phyloP scores from a whole-genome alignment of 75 land plant species.

The Gnetum montanum region DNA sequence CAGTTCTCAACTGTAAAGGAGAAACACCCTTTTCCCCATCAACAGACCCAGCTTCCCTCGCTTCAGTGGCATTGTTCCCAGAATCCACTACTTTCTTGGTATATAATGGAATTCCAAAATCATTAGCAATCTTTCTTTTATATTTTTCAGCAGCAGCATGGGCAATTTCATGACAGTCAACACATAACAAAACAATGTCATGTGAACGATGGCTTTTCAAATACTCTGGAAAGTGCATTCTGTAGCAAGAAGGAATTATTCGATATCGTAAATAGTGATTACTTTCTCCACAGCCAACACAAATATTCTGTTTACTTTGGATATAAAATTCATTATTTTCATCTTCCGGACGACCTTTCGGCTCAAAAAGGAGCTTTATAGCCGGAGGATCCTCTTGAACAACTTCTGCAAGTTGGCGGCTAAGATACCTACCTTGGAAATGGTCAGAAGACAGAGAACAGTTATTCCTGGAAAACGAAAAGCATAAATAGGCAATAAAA shows the following conservation, averaged over 20 bases:
- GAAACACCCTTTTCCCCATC: slow-evolving; percentile 58
- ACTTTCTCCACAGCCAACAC: slow-evolving; percentile 94
- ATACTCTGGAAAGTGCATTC: slow-evolving; percentile 95
- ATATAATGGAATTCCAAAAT: slow-evolving; percentile 85
- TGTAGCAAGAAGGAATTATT: slow-evolving; percentile 94
- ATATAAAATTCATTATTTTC: slow-evolving; percentile 94
- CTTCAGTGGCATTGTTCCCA: slow-evolving; percentile 8
- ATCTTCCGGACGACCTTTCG: slow-evolving; percentile 98
- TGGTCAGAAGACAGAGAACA: no score
- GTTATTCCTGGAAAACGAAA: neutral
- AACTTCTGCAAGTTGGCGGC: slow-evolving; percentile 68
- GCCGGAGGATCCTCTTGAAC: slow-evolving; percentile 85
- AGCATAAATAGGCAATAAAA: neutral
- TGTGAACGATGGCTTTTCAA: slow-evolving; percentile 97
- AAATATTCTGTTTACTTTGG: slow-evolving; percentile 85
- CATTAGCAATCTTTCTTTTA: slow-evolving; percentile 58
- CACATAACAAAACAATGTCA: slow-evolving; percentile 97
- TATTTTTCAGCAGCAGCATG: slow-evolving; percentile 96
- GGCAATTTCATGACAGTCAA: slow-evolving; percentile 97
- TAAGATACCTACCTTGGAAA: slow-evolving; percentile 94
- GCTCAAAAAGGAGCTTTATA: slow-evolving; percentile 91
- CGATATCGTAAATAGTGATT: slow-evolving; percentile 91
- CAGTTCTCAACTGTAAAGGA: slow-evolving; percentile 80
- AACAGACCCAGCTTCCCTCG: slow-evolving; percentile 21
- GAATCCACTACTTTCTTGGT: slow-evolving; percentile 59